Evolutionary conservation across 1,139 yeast genomes (phyloP).

Genomic region (Kodamaea derodonti): DNA sequence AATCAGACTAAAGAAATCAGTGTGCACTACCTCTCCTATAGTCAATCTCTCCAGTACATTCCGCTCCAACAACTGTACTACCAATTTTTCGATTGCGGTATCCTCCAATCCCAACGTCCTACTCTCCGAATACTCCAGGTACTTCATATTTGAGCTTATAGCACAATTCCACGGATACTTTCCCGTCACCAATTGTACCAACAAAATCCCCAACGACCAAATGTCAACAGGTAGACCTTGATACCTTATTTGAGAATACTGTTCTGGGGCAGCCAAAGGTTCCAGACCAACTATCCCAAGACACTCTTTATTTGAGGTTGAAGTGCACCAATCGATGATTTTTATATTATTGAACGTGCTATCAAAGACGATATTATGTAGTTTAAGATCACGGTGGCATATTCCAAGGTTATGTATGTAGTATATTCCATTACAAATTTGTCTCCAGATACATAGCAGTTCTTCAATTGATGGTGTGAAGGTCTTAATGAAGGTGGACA

Average conservation of each 20-base stretch:
- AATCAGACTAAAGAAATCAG: constrained; percentile 2
- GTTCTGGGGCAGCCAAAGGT: constrained; percentile 47
- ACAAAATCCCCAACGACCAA: constrained; percentile 49
- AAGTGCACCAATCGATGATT: constrained; percentile 39
- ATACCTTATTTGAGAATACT: constrained; percentile 31
- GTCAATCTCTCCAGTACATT: constrained; percentile 1
- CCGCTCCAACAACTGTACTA: background rate
- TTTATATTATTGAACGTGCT: constrained; percentile 22
- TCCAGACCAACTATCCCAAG: constrained; percentile 51
- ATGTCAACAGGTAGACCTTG: constrained; percentile 41
- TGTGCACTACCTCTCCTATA: constrained; percentile 2
- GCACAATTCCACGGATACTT: constrained; percentile 39
- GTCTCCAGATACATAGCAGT: constrained; percentile 32
- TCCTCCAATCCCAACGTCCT: background rate
- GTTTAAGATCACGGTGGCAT: constrained; percentile 43
- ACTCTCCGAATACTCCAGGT: constrained; percentile 1
- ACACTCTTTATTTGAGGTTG: constrained; percentile 18
- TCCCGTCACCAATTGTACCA: constrained; percentile 23
- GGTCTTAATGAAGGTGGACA: constrained; percentile 14
- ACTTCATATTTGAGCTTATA: constrained; percentile 15
- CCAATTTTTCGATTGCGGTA: background rate
- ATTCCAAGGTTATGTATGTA: constrained; percentile 30
- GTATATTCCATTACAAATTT: constrained; percentile 26
- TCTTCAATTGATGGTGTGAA: constrained; percentile 12
- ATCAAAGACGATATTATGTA: constrained; percentile 35